Base-by-base conservation (phyloP, 495 filamentous ascomycete species). In the Apodospora peruviana region DNA sequence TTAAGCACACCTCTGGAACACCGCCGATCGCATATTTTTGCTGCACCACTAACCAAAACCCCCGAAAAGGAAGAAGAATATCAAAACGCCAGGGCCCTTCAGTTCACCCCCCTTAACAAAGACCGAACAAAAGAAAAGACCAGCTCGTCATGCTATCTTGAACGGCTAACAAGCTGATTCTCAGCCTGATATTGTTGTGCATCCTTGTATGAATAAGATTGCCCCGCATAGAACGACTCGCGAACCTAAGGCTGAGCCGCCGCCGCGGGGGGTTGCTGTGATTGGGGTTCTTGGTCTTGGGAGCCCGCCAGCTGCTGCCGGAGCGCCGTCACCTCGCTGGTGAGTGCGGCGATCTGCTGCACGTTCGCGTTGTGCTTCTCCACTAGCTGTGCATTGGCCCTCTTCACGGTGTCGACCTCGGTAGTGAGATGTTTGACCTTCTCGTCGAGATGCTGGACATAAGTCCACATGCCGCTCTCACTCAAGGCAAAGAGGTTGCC, bases 401-500 rank as follows among this genome's bases (percentile, higher is more conserved):
- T 53, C 24, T 34, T 47, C 17, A 49, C 50, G 1, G 42, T 54
- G 5, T 58, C 53, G 17, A 70, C 50, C 43, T 69, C 60, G 8
- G 66, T 59, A 8, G 53, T 52, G 32, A 71, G 58, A 20, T 58
- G 48, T 43, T 73, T 71, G 11, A 77, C 58, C 53, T 67, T 65
- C 2, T 71, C 72, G 34, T 79, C 75, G 11, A 79, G 62, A n/a
- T 61, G 65, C 32, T 76, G 73, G 39, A 77, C 67, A 53, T 77
- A 78, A 4, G 67, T 51, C 72, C 69, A 76, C 9, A 79, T 50
- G 16, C 63, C 64, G 39, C 66, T 64, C 23, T 78, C 75, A 18
- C 32, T 47, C 5, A 62, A 58, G 17, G 67, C 61, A 43, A 74
- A 74, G 14, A 74, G 57, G 43, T 70, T 75, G 50, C 7, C 7